Conservation (phyloP, 2,329 filamentous ascomycete species). For the Ophiostoma pallidulum region DNA sequence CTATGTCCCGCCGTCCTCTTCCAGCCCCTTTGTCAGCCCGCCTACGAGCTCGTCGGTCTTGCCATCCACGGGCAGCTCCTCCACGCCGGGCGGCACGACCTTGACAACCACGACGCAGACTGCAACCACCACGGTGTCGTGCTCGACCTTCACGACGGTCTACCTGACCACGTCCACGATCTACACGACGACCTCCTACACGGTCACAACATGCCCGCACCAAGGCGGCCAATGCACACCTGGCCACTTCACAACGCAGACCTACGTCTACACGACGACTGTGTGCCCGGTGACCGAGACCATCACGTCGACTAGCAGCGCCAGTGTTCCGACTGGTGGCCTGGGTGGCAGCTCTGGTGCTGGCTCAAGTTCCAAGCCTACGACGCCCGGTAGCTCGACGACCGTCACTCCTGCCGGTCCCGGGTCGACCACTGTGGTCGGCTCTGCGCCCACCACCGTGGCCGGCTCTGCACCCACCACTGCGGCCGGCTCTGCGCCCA, state of each 20-base stretch:
- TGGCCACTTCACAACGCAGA: slow-evolving; percentile 19
- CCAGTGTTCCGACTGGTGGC: too few species aligned
- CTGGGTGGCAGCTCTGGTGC: not conserved
- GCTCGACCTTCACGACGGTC: not conserved
- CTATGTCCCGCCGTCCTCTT: not conserved
- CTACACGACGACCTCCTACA: slow-evolving; percentile 20
- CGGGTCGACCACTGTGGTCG: slow-evolving; percentile 11
- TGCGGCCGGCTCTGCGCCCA: not conserved
- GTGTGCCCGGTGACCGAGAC: slow-evolving; percentile 29
- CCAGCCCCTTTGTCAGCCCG: not conserved
- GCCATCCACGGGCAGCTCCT: not conserved
- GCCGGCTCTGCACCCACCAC: slow-evolving; percentile 17
- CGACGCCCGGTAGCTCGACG: too few species aligned
- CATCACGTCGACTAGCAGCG: too few species aligned
- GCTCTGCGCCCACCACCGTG: too few species aligned
- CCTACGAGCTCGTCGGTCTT: not conserved
- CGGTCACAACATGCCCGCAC: slow-evolving; percentile 20
- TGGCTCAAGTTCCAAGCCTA: not conserved
- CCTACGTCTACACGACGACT: slow-evolving; percentile 27
- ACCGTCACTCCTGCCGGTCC: slow-evolving; percentile 13
- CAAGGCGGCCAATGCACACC: slow-evolving; percentile 20
- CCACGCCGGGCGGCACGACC: too few species aligned
- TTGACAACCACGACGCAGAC: not conserved
- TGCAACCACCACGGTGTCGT: not conserved
- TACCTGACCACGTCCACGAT: slow-evolving; percentile 17